These are phyloP conservation scores for Dendrostoma leiphaemia DNA, from an alignment of 2,329 filamentous ascomycete species.

Conservation along the genomic window DNA sequence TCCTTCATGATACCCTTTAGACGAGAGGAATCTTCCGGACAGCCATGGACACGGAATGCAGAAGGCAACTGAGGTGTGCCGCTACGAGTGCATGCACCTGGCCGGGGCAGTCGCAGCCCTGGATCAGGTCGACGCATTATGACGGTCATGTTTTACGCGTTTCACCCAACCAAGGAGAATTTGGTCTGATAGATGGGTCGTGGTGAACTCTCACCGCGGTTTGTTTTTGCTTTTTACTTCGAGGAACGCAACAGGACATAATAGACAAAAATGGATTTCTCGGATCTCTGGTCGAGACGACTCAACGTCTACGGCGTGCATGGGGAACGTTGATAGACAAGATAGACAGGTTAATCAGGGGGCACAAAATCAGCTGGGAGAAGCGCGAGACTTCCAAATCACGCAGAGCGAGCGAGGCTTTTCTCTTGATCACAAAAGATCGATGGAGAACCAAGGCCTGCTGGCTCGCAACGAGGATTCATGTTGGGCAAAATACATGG, in stretches of 20 bases:
- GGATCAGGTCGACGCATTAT: slow-evolving; percentile 34
- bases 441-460: slow-evolving; percentile 16
- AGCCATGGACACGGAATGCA: slow-evolving; percentile 26
- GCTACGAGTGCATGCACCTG: slow-evolving; percentile 27
- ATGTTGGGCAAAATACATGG: slow-evolving; percentile 16
- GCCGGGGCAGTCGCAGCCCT: slow-evolving; percentile 24
- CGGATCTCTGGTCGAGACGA: slow-evolving; percentile 49
- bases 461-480: slow-evolving; percentile 17
- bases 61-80: slow-evolving; percentile 29
- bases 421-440: slow-evolving; percentile 17
- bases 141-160: slow-evolving; percentile 40
- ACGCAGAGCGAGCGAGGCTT: slow-evolving; percentile 17
- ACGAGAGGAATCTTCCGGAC: slow-evolving; percentile 29
- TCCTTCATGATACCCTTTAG: slow-evolving; percentile 40
- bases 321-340: slow-evolving; percentile 22
- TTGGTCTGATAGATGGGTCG: slow-evolving; percentile 36
- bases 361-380: slow-evolving; percentile 19
- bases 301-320: slow-evolving; percentile 19
- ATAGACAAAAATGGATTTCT: slow-evolving; percentile 69
- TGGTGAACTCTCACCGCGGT: slow-evolving; percentile 28
- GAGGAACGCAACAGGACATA: slow-evolving; percentile 31
- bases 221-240: slow-evolving; percentile 19
- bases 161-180: slow-evolving; percentile 33
- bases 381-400: slow-evolving; percentile 17
- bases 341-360: slow-evolving; percentile 21